phyloP scores from a whole-genome alignment of 768 basidiomycete species.

The Chalciporus pseudorubinellus region DNA sequence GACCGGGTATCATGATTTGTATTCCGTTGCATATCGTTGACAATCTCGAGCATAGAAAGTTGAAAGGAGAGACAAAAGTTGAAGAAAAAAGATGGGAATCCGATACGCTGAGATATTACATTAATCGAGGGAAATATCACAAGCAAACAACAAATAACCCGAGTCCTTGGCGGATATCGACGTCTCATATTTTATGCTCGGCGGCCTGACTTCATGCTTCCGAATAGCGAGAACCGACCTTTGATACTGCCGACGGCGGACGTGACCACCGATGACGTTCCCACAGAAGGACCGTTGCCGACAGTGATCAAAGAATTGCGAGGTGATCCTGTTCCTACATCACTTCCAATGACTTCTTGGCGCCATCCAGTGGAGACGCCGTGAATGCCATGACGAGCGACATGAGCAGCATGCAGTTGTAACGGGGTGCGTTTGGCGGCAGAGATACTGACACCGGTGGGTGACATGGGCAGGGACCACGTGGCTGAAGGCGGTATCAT shows the following conservation, averaged over 20 bases:
- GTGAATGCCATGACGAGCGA: slow-evolving; percentile 80
- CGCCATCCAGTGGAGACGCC: slow-evolving; percentile 78
- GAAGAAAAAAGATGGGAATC: not conserved
- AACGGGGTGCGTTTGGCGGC: slow-evolving; percentile 66
- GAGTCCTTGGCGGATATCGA: not conserved
- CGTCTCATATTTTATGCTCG: slow-evolving; percentile 18
- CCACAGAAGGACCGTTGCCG: slow-evolving; percentile 42
- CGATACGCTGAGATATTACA: slow-evolving; percentile 5
- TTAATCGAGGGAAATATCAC: not conserved
- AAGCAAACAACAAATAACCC: not conserved
- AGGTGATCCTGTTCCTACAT: slow-evolving; percentile 51
- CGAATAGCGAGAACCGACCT: slow-evolving; percentile 74
- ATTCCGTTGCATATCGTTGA: slow-evolving; percentile 16
- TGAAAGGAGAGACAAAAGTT: not conserved
- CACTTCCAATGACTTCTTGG: slow-evolving; percentile 44
- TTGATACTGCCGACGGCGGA: slow-evolving; percentile 69
- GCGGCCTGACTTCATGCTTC: slow-evolving; percentile 61
- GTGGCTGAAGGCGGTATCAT: slow-evolving; percentile 51
- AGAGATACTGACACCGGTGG: slow-evolving; percentile 23
- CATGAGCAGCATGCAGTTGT: slow-evolving; percentile 76
- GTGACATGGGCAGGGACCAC: slow-evolving; percentile 42
- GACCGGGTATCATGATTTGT: slow-evolving; percentile 16
- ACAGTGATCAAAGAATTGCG: slow-evolving; percentile 77
- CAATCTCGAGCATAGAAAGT: slow-evolving; percentile 8
- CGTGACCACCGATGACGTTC: slow-evolving; percentile 54